These are phyloP conservation scores for Monilinia vaccinii-corymbosi DNA, from an alignment of 2,329 filamentous ascomycete genomes.

Conservation along the genomic window DNA sequence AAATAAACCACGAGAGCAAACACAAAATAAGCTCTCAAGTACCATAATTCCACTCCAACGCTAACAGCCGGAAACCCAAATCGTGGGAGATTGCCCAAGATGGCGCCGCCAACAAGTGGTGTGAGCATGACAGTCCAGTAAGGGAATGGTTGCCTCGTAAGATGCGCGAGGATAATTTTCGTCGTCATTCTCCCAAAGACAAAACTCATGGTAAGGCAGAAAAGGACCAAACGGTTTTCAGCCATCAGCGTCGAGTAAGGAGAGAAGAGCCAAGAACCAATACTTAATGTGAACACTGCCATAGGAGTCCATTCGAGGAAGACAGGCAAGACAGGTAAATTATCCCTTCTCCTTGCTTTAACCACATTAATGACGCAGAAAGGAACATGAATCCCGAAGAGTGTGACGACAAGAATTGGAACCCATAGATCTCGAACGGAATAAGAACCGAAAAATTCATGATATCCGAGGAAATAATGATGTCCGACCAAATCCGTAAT, in stretches of 20 bases:
- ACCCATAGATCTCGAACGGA: conserved; percentile 88
- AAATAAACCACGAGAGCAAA: conserved; percentile 83
- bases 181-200: conserved; percentile 98
- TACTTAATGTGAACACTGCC: conserved; percentile 65
- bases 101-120: conserved; percentile 76
- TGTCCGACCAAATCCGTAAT: conserved; percentile 61
- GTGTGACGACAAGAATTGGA: conserved; percentile 53
- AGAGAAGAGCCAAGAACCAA: conserved; percentile 79
- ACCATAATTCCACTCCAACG: conserved; percentile 61
- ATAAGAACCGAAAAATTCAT: conserved; percentile 55
- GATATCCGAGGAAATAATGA: conserved; percentile 41
- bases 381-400: conserved; percentile 69
- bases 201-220: conserved; percentile 90
- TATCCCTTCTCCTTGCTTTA: conserved; percentile 60
- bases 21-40: conserved; percentile 75
- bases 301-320: conserved; percentile 95
- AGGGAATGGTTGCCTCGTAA: conserved; percentile 88
- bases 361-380: conserved; percentile 84
- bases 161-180: conserved; percentile 95
- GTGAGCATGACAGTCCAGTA: conserved; percentile 91
- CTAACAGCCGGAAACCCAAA: conserved; percentile 62
- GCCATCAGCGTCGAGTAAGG: conserved; percentile 73
- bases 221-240: conserved; percentile 83
- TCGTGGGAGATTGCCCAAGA: conserved; percentile 73
- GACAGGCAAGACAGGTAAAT: conserved; percentile 68